Base-by-base conservation (phyloP, 2,329 filamentous ascomycete species). In the Fonsecaea erecta region DNA sequence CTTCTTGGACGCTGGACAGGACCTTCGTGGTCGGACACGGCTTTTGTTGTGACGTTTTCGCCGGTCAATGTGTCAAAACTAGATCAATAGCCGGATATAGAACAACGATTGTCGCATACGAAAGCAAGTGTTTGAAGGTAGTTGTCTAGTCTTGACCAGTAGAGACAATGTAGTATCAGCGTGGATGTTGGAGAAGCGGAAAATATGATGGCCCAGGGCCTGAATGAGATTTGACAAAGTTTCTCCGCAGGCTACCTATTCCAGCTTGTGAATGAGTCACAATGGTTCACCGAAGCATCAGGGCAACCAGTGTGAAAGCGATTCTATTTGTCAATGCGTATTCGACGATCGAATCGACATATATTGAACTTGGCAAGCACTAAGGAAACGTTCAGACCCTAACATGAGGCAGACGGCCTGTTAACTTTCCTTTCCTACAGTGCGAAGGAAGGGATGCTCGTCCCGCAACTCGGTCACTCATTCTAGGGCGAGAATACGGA, bases 221-320 rank as follows among this genome's bases (percentile, higher is more conserved):
- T 21, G 4, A 3, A 26, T 26, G 2, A 7, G 18, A 21, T 34
- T 37, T 34, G 12, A 34, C 6, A 12, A 34, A 3, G 30, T n/a
- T 55, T 48, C 43, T 48, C 43, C 43, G 43, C 43, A 26, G 21
- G 43, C 43, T 48, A 21, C 43, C 43, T 12, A 3, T 48, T 21
- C 43, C 43, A 18, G 24, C 43, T 48, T 11, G 5, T 48, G 18
- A 48, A 48, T 48, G 28, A 59, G 21, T 51, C 56, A 46, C 43
- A n/a, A 32, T 48, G 12, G 18, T 24, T 48, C 43, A 4, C 21
- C 43, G 2, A 26, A 48, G n/a, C 28, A 48, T 16, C 26, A 52
- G 12, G 12, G 43, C 5, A n/a, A n/a, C 21, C 18, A 16, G 21
- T 21, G 0, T 24, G 11, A 6, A 48, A 24, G 43, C 21, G 11